A percentile compares a stretch with the other conserved stretches of the same genome.
Evolutionary conservation across 129 eudicot genomes (phyloP).

Genomic region (Mikania micrantha): DNA sequence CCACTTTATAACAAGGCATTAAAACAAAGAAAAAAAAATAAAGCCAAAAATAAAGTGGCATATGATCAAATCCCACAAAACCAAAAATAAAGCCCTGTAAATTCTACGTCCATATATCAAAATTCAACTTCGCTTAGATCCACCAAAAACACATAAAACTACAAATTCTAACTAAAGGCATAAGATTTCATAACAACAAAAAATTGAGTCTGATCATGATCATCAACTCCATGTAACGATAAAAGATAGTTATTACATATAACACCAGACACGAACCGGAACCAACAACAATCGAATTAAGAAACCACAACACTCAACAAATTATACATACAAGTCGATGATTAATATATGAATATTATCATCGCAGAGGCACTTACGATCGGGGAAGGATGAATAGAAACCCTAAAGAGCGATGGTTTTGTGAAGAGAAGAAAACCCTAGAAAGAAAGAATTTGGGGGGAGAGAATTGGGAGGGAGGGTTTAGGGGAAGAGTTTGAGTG

Average conservation of each 20-base stretch:
- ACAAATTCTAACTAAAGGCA: not conserved
- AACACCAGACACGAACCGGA: not conserved
- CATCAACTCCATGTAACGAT: slow-evolving; percentile 1
- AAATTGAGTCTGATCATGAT: slow-evolving; percentile 17
- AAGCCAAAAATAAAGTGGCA: too few relatives aligned
- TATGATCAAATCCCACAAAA: not conserved
- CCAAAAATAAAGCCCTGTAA: not conserved
- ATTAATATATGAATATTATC: not conserved
- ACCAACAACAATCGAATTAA: not conserved
- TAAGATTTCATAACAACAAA: not conserved
- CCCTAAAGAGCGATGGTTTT: not conserved
- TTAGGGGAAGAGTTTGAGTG: slow-evolving; percentile 35
- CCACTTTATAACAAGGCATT: too few relatives aligned
- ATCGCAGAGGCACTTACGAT: slow-evolving; percentile 3
- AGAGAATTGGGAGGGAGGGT: slow-evolving; percentile 17
- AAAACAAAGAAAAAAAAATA: too few relatives aligned
- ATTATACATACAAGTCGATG: not conserved
- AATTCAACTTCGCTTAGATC: not conserved
- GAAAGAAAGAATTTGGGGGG: not conserved
- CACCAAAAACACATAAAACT: not conserved
- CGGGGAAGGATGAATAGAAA: slow-evolving; percentile 3
- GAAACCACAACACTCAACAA: not conserved
- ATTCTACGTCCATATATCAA: not conserved
- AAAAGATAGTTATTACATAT: not conserved
- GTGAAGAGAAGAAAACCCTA: slow-evolving; percentile 7